Base-by-base conservation (phyloP, 2,329 filamentous ascomycete genomes). In the Coniochaeta prunicola region DNA sequence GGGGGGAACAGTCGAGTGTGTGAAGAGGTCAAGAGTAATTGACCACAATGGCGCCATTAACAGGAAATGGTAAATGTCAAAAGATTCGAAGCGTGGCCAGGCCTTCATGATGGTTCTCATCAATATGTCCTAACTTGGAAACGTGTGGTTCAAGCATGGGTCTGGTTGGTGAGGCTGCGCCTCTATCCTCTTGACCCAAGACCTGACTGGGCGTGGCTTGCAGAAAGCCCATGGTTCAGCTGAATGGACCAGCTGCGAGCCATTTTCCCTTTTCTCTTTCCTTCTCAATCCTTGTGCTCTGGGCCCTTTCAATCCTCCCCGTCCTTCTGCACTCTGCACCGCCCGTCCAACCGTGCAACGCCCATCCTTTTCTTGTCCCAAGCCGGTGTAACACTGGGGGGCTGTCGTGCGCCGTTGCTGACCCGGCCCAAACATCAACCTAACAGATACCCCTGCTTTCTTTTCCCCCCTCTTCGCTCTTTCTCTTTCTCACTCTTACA, bases 141-240 rank as follows among this genome's bases (percentile, higher is more conserved):
- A 9, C 21, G 12, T 24, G 5, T 45, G 3, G 19, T 4, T 2
- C 17, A 26, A 9, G 3, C 17, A 3, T 24, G 8, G 6, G 9
- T 60, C 54, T 62, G 63, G 63, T 63, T 63, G 63, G 63, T 57
- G 59, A 59, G 57, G 59, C 63, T 61, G 61, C 58, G 63, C 63
- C 62, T 56, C 62, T 60, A 58, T 26, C 26, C n/a, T 30, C 45
- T 15, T n/a, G n/a, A n/a, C 45, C 30, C 45, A 30, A 4, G 10
- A 8, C 30, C 45, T 58, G 59, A 60, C 59, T 53, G 58, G 59
- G 61, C 59, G 53, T 31, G 50, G 33, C 53, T 56, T 53, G 59
- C 60, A 56, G 53, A 56, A 30, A 17, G 55, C 53, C 58, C 24
- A 54, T 58, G 24, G 30, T 50, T 58, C 57, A 58, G 58, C 60